Evolutionary conservation across 2,329 filamentous ascomycete genomes (phyloP).

Genomic region (Magnaporthiopsis incrustans): DNA sequence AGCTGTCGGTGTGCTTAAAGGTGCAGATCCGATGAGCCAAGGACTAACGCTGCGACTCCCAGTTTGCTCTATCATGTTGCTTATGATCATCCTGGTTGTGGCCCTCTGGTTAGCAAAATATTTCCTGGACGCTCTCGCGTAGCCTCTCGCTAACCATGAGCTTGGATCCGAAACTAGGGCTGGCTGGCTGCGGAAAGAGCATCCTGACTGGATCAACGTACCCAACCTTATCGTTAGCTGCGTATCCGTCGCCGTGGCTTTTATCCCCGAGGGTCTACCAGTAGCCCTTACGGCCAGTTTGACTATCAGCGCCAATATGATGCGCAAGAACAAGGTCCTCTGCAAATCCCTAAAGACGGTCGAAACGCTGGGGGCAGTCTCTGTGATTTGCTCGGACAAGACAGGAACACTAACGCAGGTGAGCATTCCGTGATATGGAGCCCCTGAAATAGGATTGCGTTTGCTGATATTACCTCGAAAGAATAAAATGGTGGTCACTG

Average conservation of each 20-base stretch:
- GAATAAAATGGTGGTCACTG: constrained; percentile 68
- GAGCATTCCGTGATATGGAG: constrained; percentile 12
- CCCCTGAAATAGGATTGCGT: not conserved
- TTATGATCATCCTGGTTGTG: constrained; percentile 57
- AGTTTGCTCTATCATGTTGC: constrained; percentile 56
- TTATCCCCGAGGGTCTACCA: constrained; percentile 67
- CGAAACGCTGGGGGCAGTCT: constrained; percentile 66
- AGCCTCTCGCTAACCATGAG: constrained; percentile 34
- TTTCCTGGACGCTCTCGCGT: no score
- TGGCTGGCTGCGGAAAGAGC: constrained; percentile 56
- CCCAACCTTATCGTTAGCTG: constrained; percentile 64
- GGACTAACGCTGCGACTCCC: not conserved
- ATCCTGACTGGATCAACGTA: constrained; percentile 66
- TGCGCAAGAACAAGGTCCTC: constrained; percentile 68
- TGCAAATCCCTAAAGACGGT: constrained; percentile 76
- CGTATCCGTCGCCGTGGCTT: constrained; percentile 65
- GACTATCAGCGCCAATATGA: constrained; percentile 69
- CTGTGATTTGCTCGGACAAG: constrained; percentile 70
- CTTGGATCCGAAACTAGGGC: constrained; percentile 39
- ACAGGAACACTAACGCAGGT: constrained; percentile 60
- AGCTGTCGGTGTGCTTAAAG: not conserved
- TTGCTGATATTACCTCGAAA: constrained; percentile 17
- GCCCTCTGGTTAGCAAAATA: constrained; percentile 46
- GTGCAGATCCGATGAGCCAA: not conserved
- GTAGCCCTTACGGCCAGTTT: constrained; percentile 63